Conservation (phyloP, 2,329 filamentous ascomycete species). For the Arthrobotrys iridis region DNA sequence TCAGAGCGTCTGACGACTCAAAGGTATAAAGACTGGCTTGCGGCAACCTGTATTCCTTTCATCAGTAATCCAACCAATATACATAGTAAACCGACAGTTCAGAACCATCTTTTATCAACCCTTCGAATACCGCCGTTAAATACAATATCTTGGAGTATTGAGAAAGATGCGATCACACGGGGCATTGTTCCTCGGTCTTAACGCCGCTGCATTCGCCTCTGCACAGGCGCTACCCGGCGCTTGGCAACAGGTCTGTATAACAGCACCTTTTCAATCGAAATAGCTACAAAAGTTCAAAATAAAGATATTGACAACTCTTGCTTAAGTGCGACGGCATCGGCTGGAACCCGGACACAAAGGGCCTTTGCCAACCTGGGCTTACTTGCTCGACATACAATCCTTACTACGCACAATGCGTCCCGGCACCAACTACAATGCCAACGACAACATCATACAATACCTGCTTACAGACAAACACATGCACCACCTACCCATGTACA, state of each 20-base stretch:
- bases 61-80: too few relatives aligned
- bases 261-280: background rate
- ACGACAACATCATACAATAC: constrained; percentile 2
- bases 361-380: background rate
- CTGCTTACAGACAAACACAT: constrained; percentile 10
- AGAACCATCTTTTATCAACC: too few relatives aligned
- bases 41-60: background rate
- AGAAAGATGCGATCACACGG: background rate
- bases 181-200: background rate
- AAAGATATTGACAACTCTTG: background rate
- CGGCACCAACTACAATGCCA: background rate
- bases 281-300: background rate
- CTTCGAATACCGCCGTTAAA: too few relatives aligned
- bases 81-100: too few relatives aligned
- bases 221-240: constrained; percentile 8
- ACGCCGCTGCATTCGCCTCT: background rate
- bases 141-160: background rate
- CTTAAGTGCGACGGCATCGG: constrained; percentile 33
- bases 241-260: constrained; percentile 27
- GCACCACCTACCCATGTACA: constrained; percentile 8
- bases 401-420: constrained; percentile 34
- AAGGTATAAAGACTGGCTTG: background rate
- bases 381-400: constrained; percentile 29
- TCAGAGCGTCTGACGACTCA: too few relatives aligned
- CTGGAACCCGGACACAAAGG: background rate